A percentile compares a stretch with the other conserved stretches of the same genome.
Conservation (phyloP, 495 filamentous ascomycete genomes). For the Oleoguttula mirabilis region DNA sequence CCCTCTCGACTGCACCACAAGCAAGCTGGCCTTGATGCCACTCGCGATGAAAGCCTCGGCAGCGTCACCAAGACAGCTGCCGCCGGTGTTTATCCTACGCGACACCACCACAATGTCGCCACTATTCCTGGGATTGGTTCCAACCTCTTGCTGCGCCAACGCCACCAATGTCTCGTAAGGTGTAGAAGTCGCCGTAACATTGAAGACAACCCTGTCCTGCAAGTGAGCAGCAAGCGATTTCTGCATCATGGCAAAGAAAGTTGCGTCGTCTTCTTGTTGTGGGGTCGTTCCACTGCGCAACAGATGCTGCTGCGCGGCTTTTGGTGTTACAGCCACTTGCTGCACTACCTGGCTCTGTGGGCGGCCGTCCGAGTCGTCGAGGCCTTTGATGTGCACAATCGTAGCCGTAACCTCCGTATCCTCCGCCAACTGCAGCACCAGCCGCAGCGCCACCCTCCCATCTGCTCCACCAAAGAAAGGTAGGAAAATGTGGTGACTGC, state of each 20-base stretch:
- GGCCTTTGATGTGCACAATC: constrained; percentile 43
- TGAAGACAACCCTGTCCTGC: constrained; percentile 50
- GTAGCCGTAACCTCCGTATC: constrained; percentile 67
- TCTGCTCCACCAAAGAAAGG: constrained; percentile 80
- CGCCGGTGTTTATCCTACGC: constrained; percentile 38
- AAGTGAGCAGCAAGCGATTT: constrained; percentile 51
- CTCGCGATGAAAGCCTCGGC: constrained; percentile 51
- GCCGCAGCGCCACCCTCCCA: constrained; percentile 65
- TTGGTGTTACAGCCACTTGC: neutral
- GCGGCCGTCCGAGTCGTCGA: constrained; percentile 4
- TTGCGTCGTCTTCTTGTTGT: constrained; percentile 39
- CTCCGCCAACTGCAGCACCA: constrained; percentile 69
- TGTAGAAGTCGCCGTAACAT: constrained; percentile 17
- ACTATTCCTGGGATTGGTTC: constrained; percentile 50
- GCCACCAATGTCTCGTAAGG: constrained; percentile 23
- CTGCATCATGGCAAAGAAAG: constrained; percentile 51
- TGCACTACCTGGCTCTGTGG: neutral
- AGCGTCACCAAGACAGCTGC: constrained; percentile 52
- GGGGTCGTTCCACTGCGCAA: no score
- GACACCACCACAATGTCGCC: constrained; percentile 73
- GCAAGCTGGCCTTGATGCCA: constrained; percentile 56
- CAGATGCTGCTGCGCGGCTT: no score
- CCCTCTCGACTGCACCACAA: constrained; percentile 56
- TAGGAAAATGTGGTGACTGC: constrained; percentile 74
- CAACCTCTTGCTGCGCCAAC: constrained; percentile 47